Percentiles rank a stretch among this genome's conserved stretches.
Evolutionary conservation across 768 basidiomycete species (phyloP).

Genomic region (Termitomyces bulborhizus): DNA sequence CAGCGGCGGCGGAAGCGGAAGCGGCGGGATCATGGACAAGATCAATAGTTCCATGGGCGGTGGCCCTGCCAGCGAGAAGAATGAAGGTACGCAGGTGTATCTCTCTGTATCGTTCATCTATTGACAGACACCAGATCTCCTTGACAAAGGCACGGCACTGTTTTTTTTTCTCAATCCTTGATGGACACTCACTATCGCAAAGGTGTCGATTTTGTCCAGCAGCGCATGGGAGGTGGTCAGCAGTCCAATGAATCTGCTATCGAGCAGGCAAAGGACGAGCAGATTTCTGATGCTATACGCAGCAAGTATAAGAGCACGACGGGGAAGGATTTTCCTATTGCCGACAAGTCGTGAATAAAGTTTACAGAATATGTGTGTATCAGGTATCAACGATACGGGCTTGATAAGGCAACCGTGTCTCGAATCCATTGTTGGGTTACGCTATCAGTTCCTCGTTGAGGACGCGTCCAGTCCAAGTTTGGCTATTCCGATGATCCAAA

Average conservation of each 20-base stretch:
- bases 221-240: slow-evolving; percentile 27
- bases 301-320: slow-evolving; percentile 26
- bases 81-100: not conserved
- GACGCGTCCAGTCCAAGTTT: too few relatives aligned
- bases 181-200: too few relatives aligned
- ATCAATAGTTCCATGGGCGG: not conserved
- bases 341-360: slow-evolving; percentile 19
- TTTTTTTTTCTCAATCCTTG: too few relatives aligned
- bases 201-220: slow-evolving; percentile 36
- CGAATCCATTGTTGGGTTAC: too few relatives aligned
- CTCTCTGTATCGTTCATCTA: too few relatives aligned
- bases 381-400: not conserved
- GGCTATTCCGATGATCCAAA: too few relatives aligned
- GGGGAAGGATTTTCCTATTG: slow-evolving; percentile 30
- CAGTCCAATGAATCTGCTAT: slow-evolving; percentile 37
- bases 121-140: not conserved
- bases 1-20: not conserved
- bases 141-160: slow-evolving; percentile 2
- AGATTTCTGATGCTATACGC: slow-evolving; percentile 34
- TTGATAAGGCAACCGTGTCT: too few relatives aligned
- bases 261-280: slow-evolving; percentile 37
- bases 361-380: not conserved
- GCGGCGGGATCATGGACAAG: not conserved
- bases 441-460: too few relatives aligned
- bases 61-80: not conserved